These are phyloP conservation scores for Psidium guajava DNA, from an alignment of 345 rosid genomes.

Conservation along the genomic window DNA sequence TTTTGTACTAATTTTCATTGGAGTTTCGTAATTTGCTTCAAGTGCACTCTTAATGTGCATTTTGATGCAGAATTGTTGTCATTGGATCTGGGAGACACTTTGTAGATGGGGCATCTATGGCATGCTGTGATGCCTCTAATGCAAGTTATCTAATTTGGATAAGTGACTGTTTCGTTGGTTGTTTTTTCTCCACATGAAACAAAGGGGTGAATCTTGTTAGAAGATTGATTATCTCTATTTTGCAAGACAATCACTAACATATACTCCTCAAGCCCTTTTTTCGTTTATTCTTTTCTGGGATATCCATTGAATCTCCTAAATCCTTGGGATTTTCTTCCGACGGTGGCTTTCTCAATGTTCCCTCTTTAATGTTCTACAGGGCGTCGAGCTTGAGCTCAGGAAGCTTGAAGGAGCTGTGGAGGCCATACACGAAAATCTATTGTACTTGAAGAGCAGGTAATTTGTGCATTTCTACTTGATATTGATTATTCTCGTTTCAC, in stretches of 20 bases:
- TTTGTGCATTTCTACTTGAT: neutral
- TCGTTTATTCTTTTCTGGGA: neutral
- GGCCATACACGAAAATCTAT: conserved; percentile 45
- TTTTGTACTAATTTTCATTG: neutral
- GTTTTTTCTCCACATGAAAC: neutral
- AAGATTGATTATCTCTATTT: neutral
- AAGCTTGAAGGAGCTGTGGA: conserved; percentile 64
- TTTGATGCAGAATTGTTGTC: neutral
- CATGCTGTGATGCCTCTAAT: neutral
- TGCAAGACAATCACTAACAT: neutral
- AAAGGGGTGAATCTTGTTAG: neutral
- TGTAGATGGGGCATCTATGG: neutral
- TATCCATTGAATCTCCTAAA: neutral
- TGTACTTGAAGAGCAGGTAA: conserved; percentile 57
- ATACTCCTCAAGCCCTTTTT: neutral
- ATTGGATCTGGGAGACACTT: neutral
- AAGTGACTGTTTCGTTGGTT: neutral
- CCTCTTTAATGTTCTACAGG: conserved; percentile 27
- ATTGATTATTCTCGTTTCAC: neutral
- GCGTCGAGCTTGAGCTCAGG: conserved; percentile 76
- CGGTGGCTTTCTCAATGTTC: neutral
- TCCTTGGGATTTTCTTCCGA: neutral
- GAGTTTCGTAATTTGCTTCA: neutral
- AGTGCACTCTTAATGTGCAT: neutral
- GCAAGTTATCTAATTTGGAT: neutral